Evolutionary conservation across 1,139 yeast species (phyloP), one percentile per base, ranked within the genome.

Genomic region (Blastobotrys aristatus): DNA sequence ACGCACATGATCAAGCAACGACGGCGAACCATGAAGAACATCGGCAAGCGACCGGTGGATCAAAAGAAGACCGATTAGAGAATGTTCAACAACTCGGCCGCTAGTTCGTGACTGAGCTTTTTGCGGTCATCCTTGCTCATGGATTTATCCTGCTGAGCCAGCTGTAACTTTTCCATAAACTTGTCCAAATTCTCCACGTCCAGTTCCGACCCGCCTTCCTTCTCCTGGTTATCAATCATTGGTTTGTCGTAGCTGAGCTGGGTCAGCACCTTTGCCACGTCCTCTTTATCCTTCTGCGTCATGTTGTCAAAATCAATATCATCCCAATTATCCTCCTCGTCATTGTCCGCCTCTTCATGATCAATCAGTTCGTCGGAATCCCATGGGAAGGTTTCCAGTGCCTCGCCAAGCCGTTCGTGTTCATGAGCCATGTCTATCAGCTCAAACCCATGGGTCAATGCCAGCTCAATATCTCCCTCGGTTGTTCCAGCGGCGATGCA

Each of bases 1-100:
- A 75, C 85, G 16, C 92, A 94, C 65, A 92, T 92, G 96, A 75
- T 92, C 61, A 79, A 76, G 57, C 97, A 92, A 70, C 82, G 97
- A 31, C 47, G 49, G 44, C 56, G 66, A 39, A 66, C 62, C 11
- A 52, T 59, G 44, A 62, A 62, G 57, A 60, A 60, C 47, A 44
- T 58, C 24, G 65, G 66, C 46, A 63, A 60, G 56, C 54, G 63
- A 33, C 55, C 57, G 50, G 50, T 50, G 14, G 40, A 31, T 10
- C 48, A 32, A 14, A 46, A 27, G 4, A 30, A 4, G 27, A 35
- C 17, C 30, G 7, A 3, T 14, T 37, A 37, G 18, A 37, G 16
- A n/a, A 37, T 8, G 14, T 32, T 29, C 13, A 59, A 39, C 29
- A 61, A 50, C 40, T 59, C 61, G 24, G 55, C 56, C 0, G 64